Conservation (phyloP, 441 rosid genomes). For the Metrosideros polymorpha region DNA sequence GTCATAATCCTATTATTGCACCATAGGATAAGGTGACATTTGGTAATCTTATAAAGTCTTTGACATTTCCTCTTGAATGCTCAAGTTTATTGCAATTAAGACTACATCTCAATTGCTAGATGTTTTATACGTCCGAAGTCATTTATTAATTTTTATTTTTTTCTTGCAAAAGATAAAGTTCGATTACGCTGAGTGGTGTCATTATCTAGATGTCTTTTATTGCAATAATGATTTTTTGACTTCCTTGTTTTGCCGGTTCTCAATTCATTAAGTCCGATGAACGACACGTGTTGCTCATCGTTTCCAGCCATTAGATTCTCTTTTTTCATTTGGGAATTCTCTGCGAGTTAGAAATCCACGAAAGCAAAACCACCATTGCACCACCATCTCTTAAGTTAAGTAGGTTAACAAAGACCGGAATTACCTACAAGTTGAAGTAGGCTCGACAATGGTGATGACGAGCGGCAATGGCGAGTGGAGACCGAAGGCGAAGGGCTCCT, state of each 20-base stretch:
- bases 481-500: background rate
- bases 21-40: background rate
- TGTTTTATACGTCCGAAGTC: background rate
- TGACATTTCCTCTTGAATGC: background rate
- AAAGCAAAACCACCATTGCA: background rate
- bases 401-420: background rate
- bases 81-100: background rate
- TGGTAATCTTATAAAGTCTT: background rate
- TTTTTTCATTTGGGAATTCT: background rate
- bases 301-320: background rate
- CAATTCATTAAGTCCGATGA: background rate
- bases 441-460: background rate
- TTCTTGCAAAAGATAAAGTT: background rate
- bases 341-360: background rate
- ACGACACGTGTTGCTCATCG: background rate
- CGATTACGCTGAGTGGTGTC: too few species aligned
- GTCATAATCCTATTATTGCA: background rate
- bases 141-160: background rate
- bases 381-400: background rate
- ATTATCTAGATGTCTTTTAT: too few species aligned
- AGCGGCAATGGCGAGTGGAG: background rate
- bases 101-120: background rate
- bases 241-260: background rate
- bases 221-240: background rate
- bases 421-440: too few species aligned